phyloP scores from a whole-genome alignment of 208 protist genomes.

The Trypanosoma brucei region DNA sequence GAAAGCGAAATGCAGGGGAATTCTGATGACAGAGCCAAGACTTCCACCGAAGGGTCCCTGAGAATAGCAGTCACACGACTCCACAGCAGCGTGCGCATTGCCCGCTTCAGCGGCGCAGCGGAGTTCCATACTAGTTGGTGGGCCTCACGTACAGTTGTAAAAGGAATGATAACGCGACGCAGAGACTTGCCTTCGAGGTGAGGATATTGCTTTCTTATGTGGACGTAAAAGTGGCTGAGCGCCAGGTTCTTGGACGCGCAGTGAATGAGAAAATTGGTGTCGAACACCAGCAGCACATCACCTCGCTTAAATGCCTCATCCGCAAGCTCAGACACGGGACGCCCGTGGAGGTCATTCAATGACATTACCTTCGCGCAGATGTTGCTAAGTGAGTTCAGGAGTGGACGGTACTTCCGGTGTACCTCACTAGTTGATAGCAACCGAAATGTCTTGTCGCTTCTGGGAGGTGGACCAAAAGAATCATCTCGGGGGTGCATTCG shows the following conservation, averaged over 20 bases:
- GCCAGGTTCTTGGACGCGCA: constrained; percentile 66
- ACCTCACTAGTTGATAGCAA: constrained; percentile 44
- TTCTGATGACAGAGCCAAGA: constrained; percentile 53
- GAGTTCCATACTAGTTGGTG: constrained; percentile 63
- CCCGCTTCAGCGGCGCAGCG: constrained; percentile 26
- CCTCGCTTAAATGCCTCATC: constrained; percentile 29
- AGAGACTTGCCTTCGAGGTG: constrained; percentile 23
- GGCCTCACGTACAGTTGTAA: constrained; percentile 65
- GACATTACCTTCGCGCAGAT: constrained; percentile 42
- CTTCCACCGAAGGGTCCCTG: constrained; percentile 42
- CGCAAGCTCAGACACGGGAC: constrained; percentile 32
- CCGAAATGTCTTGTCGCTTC: constrained; percentile 40
- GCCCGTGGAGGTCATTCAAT: constrained; percentile 47
- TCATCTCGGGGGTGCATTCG: constrained; percentile 45
- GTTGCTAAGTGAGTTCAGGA: constrained; percentile 40
- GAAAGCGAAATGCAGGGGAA: constrained; percentile 47
- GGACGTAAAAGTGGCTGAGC: constrained; percentile 60
- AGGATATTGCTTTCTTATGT: constrained; percentile 55
- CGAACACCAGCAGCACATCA: constrained; percentile 52
- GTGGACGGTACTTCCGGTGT: constrained; percentile 32
- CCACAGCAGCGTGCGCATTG: constrained; percentile 62
- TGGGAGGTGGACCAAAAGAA: background rate
- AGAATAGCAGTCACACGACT: constrained; percentile 48
- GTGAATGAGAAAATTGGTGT: constrained; percentile 86
- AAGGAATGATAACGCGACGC: constrained; percentile 60